Evolutionary conservation across 305 asterid species (phyloP).

Genomic region (Fraxinus latifolia): DNA sequence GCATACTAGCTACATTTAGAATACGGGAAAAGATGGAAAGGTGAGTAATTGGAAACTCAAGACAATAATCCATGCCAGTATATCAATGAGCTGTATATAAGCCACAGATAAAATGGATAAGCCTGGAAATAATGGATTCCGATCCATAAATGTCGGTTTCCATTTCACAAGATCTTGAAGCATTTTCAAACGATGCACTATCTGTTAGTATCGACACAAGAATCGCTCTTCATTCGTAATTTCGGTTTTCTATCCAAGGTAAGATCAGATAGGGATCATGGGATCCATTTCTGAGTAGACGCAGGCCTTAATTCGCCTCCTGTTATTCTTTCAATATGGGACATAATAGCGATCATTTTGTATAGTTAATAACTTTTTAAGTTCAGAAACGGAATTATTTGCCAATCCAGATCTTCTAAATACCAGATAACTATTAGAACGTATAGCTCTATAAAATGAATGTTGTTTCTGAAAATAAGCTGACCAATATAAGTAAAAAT

Average conservation of each 20-base stretch:
- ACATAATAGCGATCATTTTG: not conserved
- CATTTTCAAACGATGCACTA: not conserved
- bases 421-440: not conserved
- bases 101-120: conserved; percentile 4
- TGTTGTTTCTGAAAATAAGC: not conserved
- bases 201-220: not conserved
- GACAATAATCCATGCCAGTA: not conserved
- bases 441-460: not conserved
- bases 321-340: not conserved
- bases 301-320: not conserved
- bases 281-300: not conserved
- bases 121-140: conserved; percentile 3
- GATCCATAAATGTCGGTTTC: not conserved
- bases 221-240: not conserved
- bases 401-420: not conserved
- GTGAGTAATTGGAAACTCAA: not conserved
- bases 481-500: not conserved
- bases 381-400: not conserved
- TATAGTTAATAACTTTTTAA: not conserved
- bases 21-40: not conserved
- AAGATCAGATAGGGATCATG: not conserved
- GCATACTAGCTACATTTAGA: not conserved
- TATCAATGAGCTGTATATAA: conserved; percentile 4
- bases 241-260: not conserved
- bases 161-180: not conserved